A percentile compares a stretch with the other conserved stretches of the same genome.
phyloP scores from a whole-genome alignment of 768 basidiomycete species.

The Glaciozyma antarctica region DNA sequence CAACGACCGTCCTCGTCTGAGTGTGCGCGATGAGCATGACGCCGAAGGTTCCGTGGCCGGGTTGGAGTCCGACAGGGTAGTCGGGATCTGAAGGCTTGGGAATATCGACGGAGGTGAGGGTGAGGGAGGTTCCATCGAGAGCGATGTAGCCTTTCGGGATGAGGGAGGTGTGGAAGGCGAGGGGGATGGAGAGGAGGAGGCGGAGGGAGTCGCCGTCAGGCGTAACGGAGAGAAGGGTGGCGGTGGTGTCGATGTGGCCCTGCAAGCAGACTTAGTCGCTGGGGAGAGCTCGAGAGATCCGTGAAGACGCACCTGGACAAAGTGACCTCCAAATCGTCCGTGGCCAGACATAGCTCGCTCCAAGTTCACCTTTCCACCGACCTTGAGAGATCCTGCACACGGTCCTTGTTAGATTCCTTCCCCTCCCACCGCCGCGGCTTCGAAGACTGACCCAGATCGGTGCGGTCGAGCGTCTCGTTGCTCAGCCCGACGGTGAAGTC shows the following conservation, averaged over 20 bases:
- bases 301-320: slow-evolving; percentile 65
- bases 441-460: slow-evolving; percentile 64
- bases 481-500: slow-evolving; percentile 90
- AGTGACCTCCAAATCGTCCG: slow-evolving; percentile 89
- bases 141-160: slow-evolving; percentile 91
- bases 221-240: slow-evolving; percentile 55
- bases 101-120: slow-evolving; percentile 60
- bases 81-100: slow-evolving; percentile 45
- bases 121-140: slow-evolving; percentile 88
- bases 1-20: slow-evolving; percentile 74
- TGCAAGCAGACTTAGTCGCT: slow-evolving; percentile 36
- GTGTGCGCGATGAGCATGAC: slow-evolving; percentile 96
- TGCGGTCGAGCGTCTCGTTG: slow-evolving; percentile 84
- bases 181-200: slow-evolving; percentile 60
- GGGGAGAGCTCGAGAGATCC: background rate
- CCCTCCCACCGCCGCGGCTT: background rate
- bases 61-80: slow-evolving; percentile 14
- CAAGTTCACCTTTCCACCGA: slow-evolving; percentile 74
- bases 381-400: slow-evolving; percentile 58
- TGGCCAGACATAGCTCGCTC: slow-evolving; percentile 92
- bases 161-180: slow-evolving; percentile 46
- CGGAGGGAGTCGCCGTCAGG: slow-evolving; percentile 83
- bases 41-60: slow-evolving; percentile 50
- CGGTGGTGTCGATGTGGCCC: slow-evolving; percentile 92
- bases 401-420: background rate